Base-by-base conservation (phyloP, 2,329 filamentous ascomycete genomes). In the Fusarium sp. region DNA sequence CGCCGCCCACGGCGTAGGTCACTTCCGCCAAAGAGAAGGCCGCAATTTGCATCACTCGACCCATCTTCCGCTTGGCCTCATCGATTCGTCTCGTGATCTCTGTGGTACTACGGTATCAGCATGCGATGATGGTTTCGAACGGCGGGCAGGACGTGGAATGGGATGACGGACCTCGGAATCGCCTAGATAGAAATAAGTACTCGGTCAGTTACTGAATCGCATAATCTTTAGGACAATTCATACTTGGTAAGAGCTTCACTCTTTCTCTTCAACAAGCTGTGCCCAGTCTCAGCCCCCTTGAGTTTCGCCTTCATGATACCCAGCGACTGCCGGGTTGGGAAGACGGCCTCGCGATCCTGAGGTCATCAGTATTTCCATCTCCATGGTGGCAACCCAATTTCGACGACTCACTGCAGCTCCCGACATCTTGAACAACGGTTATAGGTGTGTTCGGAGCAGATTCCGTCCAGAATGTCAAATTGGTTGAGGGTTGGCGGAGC, bases 1-100 rank as follows among this genome's bases (percentile, higher is more conserved):
- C 94, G 79, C 96, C 95, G 73, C 97, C 97, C 31, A 98, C 95
- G 29, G 97, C 97, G 80, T 99, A 99, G 58, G 95, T 97, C 66
- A 99, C 97, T 86, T 98, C 97, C 69, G 97, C 97, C 20, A 99
- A 90, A 50, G 96, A 98, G 86, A 99, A 98, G 54, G 97, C 95
- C 45, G 97, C 97, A 80, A 99, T 97, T 84, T 98, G 96, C 97
- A 99, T 99, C 40, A 99, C 97, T 36, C 96, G 91, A 67, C 97
- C 97, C 96, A 99, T 99, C 88, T 99, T 99, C 79, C 95, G 94
- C 86, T 99, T 99, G 47, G 97, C 97, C 84, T 99, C 97, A 86
- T 99, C 96, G 84, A 99, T 99, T 81, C 97, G 93, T 82, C 92
- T 91, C 59, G 97, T 98, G 80, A 99, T 99, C 80, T 99, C 97